A percentile compares a stretch with the other conserved stretches of the same genome.
phyloP scores from a whole-genome alignment of 768 basidiomycete genomes.

The Mycena amicta region DNA sequence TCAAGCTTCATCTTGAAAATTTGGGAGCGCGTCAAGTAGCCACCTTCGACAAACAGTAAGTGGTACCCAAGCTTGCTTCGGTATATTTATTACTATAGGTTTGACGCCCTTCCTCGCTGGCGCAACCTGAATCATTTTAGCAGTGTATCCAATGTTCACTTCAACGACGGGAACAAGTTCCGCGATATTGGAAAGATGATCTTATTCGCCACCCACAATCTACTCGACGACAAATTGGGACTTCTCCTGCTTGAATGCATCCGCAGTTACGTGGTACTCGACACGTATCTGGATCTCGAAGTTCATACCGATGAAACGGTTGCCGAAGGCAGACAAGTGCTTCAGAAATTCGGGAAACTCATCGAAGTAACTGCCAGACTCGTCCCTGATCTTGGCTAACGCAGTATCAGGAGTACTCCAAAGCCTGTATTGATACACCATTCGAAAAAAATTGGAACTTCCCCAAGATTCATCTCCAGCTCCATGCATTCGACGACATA shows the following conservation, averaged over 20 bases:
- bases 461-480: slow-evolving; percentile 34
- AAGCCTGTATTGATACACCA: background rate
- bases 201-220: slow-evolving; percentile 29
- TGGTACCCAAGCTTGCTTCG: slow-evolving; percentile 6
- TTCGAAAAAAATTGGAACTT: slow-evolving; percentile 36
- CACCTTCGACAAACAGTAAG: slow-evolving; percentile 30
- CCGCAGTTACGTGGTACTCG: slow-evolving; percentile 32
- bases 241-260: slow-evolving; percentile 32
- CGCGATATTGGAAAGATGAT: slow-evolving; percentile 38
- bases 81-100: slow-evolving; percentile 22
- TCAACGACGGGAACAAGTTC: slow-evolving; percentile 39
- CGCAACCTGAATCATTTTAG: slow-evolving; percentile 35
- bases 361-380: slow-evolving; percentile 24
- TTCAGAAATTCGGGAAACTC: slow-evolving; percentile 18
- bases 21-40: slow-evolving; percentile 18
- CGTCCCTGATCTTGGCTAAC: background rate
- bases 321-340: slow-evolving; percentile 18
- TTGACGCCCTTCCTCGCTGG: slow-evolving; percentile 36
- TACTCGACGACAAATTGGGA: slow-evolving; percentile 22
- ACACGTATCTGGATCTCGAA: slow-evolving; percentile 32
- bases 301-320: slow-evolving; percentile 34
- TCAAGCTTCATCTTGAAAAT: slow-evolving; percentile 27
- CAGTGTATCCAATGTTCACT: slow-evolving; percentile 26
- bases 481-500: slow-evolving; percentile 35
- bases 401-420: background rate